Conservation (phyloP, 2,329 filamentous ascomycete species). For the Trematosphaeria pertusa region DNA sequence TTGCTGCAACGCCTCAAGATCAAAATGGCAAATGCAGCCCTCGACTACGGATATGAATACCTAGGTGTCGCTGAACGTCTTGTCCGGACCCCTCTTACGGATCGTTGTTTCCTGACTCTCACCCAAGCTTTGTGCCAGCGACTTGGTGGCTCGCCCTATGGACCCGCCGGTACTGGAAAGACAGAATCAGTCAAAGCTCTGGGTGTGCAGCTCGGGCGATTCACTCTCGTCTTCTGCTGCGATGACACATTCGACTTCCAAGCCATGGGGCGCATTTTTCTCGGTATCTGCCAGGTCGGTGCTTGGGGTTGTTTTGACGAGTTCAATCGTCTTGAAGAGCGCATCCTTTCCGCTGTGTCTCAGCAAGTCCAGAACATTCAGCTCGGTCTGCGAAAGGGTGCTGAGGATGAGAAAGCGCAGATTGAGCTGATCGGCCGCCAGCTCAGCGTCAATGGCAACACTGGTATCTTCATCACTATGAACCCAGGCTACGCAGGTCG, state of each 20-base stretch:
- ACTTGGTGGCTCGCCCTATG: constrained; percentile 95
- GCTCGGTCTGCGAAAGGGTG: constrained; percentile 86
- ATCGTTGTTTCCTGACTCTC: constrained; percentile 96
- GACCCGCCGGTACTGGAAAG: constrained; percentile 96
- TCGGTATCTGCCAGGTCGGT: constrained; percentile 98
- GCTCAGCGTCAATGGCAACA: constrained; percentile 87
- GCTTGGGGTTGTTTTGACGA: constrained; percentile 99
- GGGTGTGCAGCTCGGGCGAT: constrained; percentile 93
- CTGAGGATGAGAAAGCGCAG: constrained; percentile 80
- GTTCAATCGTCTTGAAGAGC: constrained; percentile 98
- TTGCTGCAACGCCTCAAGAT: constrained; percentile 83
- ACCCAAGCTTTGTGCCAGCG: constrained; percentile 95
- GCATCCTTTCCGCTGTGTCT: constrained; percentile 96
- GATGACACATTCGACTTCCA: constrained; percentile 99
- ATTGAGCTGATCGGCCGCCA: constrained; percentile 95
- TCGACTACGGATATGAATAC: constrained; percentile 98
- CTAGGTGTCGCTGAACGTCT: constrained; percentile 95
- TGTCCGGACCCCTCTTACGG: constrained; percentile 94
- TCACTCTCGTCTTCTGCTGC: constrained; percentile 98
- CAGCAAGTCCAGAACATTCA: constrained; percentile 99
- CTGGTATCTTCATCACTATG: constrained; percentile 99
- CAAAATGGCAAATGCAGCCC: constrained; percentile 94
- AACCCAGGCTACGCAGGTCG: constrained; percentile 98
- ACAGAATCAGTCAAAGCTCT: constrained; percentile 99
- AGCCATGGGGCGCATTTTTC: constrained; percentile 98